Base-by-base conservation (phyloP, 2,329 filamentous ascomycete genomes). In the Verticillium klebahnii region DNA sequence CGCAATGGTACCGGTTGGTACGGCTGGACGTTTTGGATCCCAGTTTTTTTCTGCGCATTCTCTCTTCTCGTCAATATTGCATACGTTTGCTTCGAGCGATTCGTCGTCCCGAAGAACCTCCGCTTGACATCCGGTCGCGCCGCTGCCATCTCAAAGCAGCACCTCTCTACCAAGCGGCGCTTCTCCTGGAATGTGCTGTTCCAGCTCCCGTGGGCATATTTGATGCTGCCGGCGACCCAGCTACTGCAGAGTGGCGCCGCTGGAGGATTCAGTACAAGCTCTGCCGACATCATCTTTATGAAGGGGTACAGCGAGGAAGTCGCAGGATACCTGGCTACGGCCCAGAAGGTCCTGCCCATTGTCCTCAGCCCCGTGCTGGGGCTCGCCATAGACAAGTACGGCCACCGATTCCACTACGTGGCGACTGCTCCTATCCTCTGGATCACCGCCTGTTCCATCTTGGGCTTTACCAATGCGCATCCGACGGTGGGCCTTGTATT, bases 11-110 rank as follows among this genome's bases (percentile, higher is more conserved):
- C 66, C 14, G 68, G 67, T 0, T 69, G 65, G 65, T 69, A 69
- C 45, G 67, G 66, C 2, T 69, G 67, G 67, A 69, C 65, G 0
- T 68, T 69, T 25, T 69, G 67, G 67, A 64, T 69, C 2, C 66
- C 67, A 1, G 67, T 62, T 9, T 61, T 67, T 54, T 69, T 69
- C 60, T 69, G 67, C 57, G 61, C 58, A 11, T 56, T 63, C 37
- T 65, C 62, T 5, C 58, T 69, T 6, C 4, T 61, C 6, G 63
- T 67, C 17, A 69, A 68, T 61, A n/a, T 65, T 11, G 36, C 55
- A n/a, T 69, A 69, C 58, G 66, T 69, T 32, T 62, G 50, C 56
- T 69, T 68, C 11, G 67, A 69, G 62, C 60, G 62, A 12, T 40
- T 64, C 4, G 52, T 57, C 11, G 61, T 67, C n/a, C 67, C 63